Conservation (phyloP, 345 rosid genomes). For the Eucalyptus coolabah region DNA sequence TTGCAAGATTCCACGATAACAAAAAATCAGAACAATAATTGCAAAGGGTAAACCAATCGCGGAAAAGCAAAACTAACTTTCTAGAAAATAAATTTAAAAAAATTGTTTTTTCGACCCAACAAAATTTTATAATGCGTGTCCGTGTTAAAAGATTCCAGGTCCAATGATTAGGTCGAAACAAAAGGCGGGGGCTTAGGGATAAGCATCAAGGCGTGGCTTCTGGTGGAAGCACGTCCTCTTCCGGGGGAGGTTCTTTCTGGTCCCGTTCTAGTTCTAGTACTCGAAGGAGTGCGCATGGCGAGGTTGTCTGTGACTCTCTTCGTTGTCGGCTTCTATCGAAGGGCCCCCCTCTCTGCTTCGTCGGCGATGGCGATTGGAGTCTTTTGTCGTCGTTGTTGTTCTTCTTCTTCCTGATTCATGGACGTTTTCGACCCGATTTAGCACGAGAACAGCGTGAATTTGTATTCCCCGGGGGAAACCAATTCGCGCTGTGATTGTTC, state of each 20-base stretch:
- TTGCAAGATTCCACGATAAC: not conserved
- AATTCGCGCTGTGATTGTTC: too few species aligned
- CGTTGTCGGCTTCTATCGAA: not conserved
- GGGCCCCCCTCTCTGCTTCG: not conserved
- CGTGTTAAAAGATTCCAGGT: not conserved
- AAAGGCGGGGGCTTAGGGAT: not conserved
- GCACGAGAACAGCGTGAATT: not conserved
- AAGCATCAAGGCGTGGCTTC: not conserved
- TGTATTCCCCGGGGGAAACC: too few species aligned
- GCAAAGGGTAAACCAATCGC: not conserved
- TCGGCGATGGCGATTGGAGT: too few species aligned
- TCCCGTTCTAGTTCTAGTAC: not conserved
- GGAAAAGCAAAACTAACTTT: not conserved
- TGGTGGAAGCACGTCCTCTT: not conserved
- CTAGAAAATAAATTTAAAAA: not conserved
- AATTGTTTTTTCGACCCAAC: too few species aligned
- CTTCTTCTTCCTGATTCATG: not conserved
- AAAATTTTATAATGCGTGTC: not conserved
- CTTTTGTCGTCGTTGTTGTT: not conserved
- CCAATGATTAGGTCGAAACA: not conserved
- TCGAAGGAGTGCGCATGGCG: not conserved
- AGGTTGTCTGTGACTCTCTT: not conserved
- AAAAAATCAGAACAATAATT: not conserved
- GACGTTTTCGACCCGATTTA: not conserved
- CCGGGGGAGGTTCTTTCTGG: not conserved